phyloP scores from a whole-genome alignment of 768 basidiomycete genomes.

The Amanita exitialis region DNA sequence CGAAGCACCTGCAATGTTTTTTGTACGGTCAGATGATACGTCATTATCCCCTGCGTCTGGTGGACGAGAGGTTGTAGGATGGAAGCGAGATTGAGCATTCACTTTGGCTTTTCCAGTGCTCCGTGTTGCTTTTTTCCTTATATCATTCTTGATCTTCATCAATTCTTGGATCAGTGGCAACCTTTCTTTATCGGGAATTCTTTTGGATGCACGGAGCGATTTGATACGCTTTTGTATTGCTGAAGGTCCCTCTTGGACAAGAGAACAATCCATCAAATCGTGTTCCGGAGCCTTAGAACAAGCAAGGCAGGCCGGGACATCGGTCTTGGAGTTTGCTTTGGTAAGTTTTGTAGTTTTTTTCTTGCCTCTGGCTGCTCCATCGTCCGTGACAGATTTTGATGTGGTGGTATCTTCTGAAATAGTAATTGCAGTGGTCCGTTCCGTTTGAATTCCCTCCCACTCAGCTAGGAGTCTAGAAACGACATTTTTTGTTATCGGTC shows the following conservation, averaged over 20 bases:
- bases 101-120: conserved; percentile 11
- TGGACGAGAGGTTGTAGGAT: conserved; percentile 1
- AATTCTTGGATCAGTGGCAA: conserved; percentile 30
- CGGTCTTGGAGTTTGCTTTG: not conserved
- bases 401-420: not conserved
- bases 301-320: conserved; percentile 25
- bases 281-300: conserved; percentile 37
- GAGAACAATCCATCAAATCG: conserved; percentile 37
- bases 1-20: conserved; percentile 7
- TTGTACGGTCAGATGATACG: conserved; percentile 4
- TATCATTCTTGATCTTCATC: conserved; percentile 21
- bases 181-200: conserved; percentile 15
- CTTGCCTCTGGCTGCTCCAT: not conserved
- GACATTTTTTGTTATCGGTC: not conserved
- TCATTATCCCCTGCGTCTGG: conserved; percentile 3
- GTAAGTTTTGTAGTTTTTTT: not conserved
- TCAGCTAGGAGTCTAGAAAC: not conserved
- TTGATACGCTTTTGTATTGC: conserved; percentile 35
- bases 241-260: conserved; percentile 30
- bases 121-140: conserved; percentile 13
- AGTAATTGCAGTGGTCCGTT: too few species aligned
- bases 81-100: conserved; percentile 8
- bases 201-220: conserved; percentile 23
- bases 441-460: not conserved
- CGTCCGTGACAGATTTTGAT: not conserved